These are phyloP conservation scores for Forsythia viridissima DNA, from an alignment of 257 asterid genomes.

Conservation along the genomic window DNA sequence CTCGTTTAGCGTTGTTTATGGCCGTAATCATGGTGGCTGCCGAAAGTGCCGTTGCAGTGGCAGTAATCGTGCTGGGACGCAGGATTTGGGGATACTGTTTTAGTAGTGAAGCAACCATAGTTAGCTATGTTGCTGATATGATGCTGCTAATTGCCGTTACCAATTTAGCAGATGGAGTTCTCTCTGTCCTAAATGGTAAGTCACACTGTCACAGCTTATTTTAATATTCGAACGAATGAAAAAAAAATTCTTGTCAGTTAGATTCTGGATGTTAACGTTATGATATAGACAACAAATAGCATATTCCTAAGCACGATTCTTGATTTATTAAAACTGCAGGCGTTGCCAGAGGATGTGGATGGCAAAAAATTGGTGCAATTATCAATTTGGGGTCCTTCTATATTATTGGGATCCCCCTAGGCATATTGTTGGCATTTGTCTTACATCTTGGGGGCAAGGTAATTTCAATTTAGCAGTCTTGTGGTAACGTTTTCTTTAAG, in stretches of 20 bases:
- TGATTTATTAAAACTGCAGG: conserved; percentile 27
- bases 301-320: neutral
- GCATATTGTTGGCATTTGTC: conserved; percentile 49
- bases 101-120: conserved; percentile 47
- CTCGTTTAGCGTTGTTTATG: conserved; percentile 54
- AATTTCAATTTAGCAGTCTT: neutral
- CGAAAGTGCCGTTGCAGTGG: conserved; percentile 53
- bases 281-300: no score
- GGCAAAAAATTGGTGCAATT: conserved; percentile 76
- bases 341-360: conserved; percentile 68
- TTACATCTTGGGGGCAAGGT: conserved; percentile 72
- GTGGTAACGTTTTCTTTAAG: no score
- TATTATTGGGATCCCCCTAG: conserved; percentile 61
- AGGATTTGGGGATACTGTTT: conserved; percentile 67
- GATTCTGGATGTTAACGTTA: neutral
- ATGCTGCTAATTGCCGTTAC: conserved; percentile 48
- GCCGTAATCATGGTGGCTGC: conserved; percentile 48
- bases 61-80: conserved; percentile 42
- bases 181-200: conserved; percentile 51
- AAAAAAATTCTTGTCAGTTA: neutral
- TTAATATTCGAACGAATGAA: neutral
- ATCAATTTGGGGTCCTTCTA: conserved; percentile 66
- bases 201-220: neutral
- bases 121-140: conserved; percentile 57
- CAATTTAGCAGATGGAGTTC: conserved; percentile 57